Evolutionary conservation across 2,329 filamentous ascomycete genomes (phyloP).

Genomic region (Chrysoporthe cubensis): DNA sequence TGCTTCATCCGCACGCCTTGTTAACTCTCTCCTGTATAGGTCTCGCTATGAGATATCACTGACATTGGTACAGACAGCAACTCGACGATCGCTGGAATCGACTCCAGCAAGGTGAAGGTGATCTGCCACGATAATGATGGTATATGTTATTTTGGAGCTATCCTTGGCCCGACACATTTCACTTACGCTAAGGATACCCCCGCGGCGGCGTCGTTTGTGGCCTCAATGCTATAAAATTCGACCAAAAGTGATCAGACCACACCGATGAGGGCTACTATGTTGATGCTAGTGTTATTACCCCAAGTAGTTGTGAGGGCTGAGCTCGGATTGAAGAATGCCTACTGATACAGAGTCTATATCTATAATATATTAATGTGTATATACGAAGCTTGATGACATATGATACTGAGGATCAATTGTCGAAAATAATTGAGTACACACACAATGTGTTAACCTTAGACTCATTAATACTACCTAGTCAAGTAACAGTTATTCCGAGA

Average conservation of each 20-base stretch:
- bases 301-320: neutral
- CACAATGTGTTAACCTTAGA: too few relatives aligned
- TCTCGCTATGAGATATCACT: neutral
- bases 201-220: constrained; percentile 34
- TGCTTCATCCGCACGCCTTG: neutral
- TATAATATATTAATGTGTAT: neutral
- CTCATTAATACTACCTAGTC: too few relatives aligned
- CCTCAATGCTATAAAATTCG: constrained; percentile 4
- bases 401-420: too few relatives aligned
- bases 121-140: constrained; percentile 34
- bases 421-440: too few relatives aligned
- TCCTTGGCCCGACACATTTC: constrained; percentile 34
- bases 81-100: constrained; percentile 27
- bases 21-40: neutral
- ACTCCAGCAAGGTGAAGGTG: constrained; percentile 28
- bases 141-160: constrained; percentile 35
- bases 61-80: constrained; percentile 26
- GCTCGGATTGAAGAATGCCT: neutral
- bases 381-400: neutral
- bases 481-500: too few relatives aligned
- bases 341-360: neutral
- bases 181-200: constrained; percentile 33
- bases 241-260: neutral
- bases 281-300: too few relatives aligned
- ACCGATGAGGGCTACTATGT: neutral